Conservation (phyloP, 148 eudicot genomes). For the Camellia lanceoleosa region DNA sequence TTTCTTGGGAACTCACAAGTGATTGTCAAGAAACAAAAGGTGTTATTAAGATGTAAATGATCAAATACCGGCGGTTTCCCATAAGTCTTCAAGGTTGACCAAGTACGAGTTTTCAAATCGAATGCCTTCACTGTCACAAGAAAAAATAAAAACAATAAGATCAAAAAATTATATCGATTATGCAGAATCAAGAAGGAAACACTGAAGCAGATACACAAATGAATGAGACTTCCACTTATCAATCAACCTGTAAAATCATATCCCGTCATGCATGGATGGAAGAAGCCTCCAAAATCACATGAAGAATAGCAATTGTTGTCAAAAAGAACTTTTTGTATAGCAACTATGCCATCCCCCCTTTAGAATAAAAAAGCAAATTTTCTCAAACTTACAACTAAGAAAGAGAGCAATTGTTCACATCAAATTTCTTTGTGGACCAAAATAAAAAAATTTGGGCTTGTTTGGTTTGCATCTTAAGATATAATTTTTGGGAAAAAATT, state of each 20-base stretch:
- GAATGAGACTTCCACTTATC: not conserved
- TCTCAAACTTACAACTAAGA: too few relatives aligned
- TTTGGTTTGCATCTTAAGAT: too few relatives aligned
- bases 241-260: not conserved
- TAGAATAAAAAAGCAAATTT: too few relatives aligned
- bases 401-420: too few relatives aligned
- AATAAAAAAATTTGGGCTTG: too few relatives aligned
- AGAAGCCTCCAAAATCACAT: not conserved
- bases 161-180: not conserved
- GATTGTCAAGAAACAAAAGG: conserved; percentile 1
- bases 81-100: conserved; percentile 94
- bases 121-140: conserved; percentile 72
- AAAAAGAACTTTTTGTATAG: not conserved
- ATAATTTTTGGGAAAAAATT: too few relatives aligned
- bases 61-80: conserved; percentile 90
- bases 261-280: not conserved
- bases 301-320: not conserved
- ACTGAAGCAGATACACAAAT: not conserved
- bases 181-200: conserved; percentile 4
- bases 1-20: not conserved
- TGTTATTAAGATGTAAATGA: not conserved
- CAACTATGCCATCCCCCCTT: too few relatives aligned
- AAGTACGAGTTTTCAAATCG: conserved; percentile 73
- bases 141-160: not conserved
- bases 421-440: too few relatives aligned